phyloP scores from a whole-genome alignment of 306 rosid genomes.

The Medicago ruthenica region DNA sequence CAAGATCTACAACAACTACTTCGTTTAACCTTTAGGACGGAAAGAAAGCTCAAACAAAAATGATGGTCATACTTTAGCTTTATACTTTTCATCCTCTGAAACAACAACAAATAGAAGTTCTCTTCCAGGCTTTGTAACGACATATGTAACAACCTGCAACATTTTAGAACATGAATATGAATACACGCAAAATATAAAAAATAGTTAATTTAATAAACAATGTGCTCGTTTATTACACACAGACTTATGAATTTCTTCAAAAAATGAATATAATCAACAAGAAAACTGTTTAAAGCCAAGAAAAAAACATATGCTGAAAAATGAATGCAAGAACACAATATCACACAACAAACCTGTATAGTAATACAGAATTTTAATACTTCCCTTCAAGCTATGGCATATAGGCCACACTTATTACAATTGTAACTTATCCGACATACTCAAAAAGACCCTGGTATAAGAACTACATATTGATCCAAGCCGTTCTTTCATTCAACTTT shows the following conservation, averaged over 20 bases:
- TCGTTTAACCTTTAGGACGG: conserved; percentile 13
- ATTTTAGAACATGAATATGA: conserved; percentile 32
- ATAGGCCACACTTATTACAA: conserved; percentile 4
- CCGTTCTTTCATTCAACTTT: not conserved
- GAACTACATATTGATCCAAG: not conserved
- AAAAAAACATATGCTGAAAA: conserved; percentile 1
- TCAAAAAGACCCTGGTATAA: not conserved
- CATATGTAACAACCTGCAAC: conserved; percentile 86
- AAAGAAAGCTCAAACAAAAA: conserved; percentile 34
- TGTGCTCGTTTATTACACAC: not conserved
- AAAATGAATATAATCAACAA: conserved; percentile 30
- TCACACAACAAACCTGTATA: conserved; percentile 2
- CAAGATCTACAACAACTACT: conserved; percentile 11
- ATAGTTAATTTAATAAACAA: conserved; percentile 24
- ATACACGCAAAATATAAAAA: conserved; percentile 22
- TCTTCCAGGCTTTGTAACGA: conserved; percentile 94
- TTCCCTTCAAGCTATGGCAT: not conserved
- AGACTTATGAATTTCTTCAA: conserved; percentile 29
- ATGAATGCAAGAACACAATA: not conserved
- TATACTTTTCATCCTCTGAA: conserved; percentile 96
- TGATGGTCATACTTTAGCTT: conserved; percentile 71
- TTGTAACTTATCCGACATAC: not conserved
- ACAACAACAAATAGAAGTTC: conserved; percentile 94
- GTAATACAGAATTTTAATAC: not conserved
- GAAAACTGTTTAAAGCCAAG: not conserved